phyloP scores from a whole-genome alignment of 2,329 filamentous ascomycete genomes.

The Thielaviopsis punctulata region DNA sequence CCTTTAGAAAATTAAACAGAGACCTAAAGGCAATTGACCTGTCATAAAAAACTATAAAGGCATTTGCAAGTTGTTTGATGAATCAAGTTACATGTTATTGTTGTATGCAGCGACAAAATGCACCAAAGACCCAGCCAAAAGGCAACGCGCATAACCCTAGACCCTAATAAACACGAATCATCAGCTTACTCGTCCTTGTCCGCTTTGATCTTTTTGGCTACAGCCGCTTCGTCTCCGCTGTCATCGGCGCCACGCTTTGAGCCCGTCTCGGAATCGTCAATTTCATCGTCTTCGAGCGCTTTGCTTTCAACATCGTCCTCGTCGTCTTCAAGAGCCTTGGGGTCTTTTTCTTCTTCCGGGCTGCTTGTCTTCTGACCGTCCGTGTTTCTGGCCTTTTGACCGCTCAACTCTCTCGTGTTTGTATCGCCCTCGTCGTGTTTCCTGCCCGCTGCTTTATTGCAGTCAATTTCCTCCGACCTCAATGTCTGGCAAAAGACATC shows the following conservation, averaged over 20 bases:
- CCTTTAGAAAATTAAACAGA: no score
- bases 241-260: conserved; percentile 40
- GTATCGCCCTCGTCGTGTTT: conserved; percentile 23
- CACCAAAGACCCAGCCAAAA: neutral
- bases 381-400: no score
- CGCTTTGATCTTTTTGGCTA: conserved; percentile 34
- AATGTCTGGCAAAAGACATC: conserved; percentile 25
- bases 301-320: conserved; percentile 16
- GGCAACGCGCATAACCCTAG: neutral
- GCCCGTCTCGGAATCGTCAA: conserved; percentile 20
- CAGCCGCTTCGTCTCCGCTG: conserved; percentile 18
- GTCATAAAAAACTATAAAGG: no score
- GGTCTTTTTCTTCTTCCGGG: no score
- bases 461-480: conserved; percentile 38
- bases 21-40: no score
- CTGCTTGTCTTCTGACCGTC: no score
- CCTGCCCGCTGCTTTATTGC: conserved; percentile 44
- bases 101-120: no score
- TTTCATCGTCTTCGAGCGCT: conserved; percentile 17
- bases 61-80: no score
- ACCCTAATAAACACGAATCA: neutral
- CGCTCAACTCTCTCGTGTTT: no score
- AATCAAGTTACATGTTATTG: no score
- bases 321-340: no score
- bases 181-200: conserved; percentile 15